phyloP scores from a whole-genome alignment of 208 protist species.

The Wallacemonas sp. region DNA sequence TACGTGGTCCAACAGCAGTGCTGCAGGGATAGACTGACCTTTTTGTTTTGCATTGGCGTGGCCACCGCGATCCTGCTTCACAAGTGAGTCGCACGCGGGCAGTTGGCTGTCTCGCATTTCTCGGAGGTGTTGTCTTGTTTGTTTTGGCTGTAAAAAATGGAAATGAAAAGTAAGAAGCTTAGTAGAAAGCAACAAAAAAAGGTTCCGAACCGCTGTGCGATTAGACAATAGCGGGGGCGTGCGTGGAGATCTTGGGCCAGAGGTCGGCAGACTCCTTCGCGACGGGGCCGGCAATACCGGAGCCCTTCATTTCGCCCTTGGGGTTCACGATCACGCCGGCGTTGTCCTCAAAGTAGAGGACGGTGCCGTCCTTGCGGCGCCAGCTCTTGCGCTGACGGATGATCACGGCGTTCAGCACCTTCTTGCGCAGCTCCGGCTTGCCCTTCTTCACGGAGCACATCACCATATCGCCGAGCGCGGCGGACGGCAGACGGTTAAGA shows the following conservation, averaged over 20 bases:
- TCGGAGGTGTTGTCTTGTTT: no score
- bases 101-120: no score
- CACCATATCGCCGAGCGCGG: constrained; percentile 98
- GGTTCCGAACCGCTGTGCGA: neutral
- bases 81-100: no score
- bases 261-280: constrained; percentile 99
- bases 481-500: constrained; percentile 98
- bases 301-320: constrained; percentile 99
- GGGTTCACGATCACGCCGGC: constrained; percentile 99
- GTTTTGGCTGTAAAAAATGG: constrained; percentile 10
- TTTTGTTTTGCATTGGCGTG: no score
- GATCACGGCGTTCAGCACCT: constrained; percentile 98
- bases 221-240: constrained; percentile 97
- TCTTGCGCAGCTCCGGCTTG: constrained; percentile 99
- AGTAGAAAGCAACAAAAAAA: constrained; percentile 25
- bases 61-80: no score
- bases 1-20: no score
- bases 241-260: constrained; percentile 99
- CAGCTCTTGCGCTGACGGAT: constrained; percentile 99
- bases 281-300: constrained; percentile 99
- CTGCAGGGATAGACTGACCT: no score
- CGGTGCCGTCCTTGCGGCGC: constrained; percentile 98
- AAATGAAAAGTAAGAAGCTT: constrained; percentile 23
- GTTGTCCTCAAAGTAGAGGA: constrained; percentile 99
- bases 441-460: constrained; percentile 99